Percentiles rank a stretch among this genome's conserved stretches.
Evolutionary conservation across 768 basidiomycete genomes (phyloP).

Genomic region (Xerocomus brunneocitrinus): DNA sequence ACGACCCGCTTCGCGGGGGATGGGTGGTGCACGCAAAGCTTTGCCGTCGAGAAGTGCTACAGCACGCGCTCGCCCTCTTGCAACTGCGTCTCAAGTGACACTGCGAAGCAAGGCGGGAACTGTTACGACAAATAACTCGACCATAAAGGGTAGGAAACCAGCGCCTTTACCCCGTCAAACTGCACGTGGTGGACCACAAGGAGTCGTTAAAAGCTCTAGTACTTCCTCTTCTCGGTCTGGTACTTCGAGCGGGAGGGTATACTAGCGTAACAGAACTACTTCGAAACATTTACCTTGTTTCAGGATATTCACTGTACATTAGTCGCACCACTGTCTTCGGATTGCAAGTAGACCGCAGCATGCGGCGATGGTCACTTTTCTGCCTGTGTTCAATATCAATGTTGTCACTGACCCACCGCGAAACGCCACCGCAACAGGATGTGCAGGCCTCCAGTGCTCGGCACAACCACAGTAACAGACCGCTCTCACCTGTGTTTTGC

Average conservation of each 20-base stretch:
- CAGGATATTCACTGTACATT: slow-evolving; percentile 22
- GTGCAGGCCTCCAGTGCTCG: no score
- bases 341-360: slow-evolving; percentile 4
- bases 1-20: slow-evolving; percentile 20
- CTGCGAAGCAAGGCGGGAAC: slow-evolving; percentile 11
- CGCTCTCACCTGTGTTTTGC: not conserved
- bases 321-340: slow-evolving; percentile 10
- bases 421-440: not conserved
- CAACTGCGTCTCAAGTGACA: slow-evolving; percentile 9
- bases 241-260: slow-evolving; percentile 17
- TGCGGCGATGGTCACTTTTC: not conserved
- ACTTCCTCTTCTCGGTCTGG: slow-evolving; percentile 27
- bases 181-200: slow-evolving; percentile 8
- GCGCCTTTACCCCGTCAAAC: slow-evolving; percentile 7
- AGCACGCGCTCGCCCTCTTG: slow-evolving; percentile 7
- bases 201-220: slow-evolving; percentile 18
- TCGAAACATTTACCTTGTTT: not conserved
- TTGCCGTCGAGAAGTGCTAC: slow-evolving; percentile 9
- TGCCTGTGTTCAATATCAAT: not conserved
- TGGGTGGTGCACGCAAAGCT: slow-evolving; percentile 12
- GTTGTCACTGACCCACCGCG: not conserved
- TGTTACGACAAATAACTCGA: slow-evolving; percentile 4
- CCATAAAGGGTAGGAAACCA: slow-evolving; percentile 14
- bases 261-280: slow-evolving; percentile 5
- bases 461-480: not conserved